Conservation (phyloP, 331 rosid genomes). For the Rhamnella rubrinervis region DNA sequence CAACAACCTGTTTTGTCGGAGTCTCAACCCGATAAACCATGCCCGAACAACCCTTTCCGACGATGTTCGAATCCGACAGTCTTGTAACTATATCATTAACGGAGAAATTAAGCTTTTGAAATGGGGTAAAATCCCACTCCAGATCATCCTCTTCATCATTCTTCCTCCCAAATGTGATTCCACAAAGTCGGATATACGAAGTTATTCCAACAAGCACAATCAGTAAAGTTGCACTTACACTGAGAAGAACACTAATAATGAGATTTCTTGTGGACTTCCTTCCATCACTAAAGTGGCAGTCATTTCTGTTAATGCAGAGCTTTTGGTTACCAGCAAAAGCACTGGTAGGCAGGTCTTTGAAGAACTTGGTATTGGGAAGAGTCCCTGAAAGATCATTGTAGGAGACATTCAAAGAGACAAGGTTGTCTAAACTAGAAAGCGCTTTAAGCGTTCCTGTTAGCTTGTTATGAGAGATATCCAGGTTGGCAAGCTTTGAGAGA, state of each 20-base stretch:
- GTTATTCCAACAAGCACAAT: constrained; percentile 54
- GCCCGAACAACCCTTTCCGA: constrained; percentile 90
- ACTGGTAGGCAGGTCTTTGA: constrained; percentile 59
- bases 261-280: constrained; percentile 49
- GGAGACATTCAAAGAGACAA: constrained; percentile 82
- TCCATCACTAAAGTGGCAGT: constrained; percentile 41
- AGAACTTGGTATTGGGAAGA: constrained; percentile 77
- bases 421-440: constrained; percentile 66
- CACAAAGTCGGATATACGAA: constrained; percentile 55
- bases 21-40: constrained; percentile 92
- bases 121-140: constrained; percentile 91
- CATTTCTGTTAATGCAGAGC: constrained; percentile 54
- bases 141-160: constrained; percentile 45
- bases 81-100: constrained; percentile 60
- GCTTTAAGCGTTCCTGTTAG: constrained; percentile 62
- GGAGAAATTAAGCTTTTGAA: constrained; percentile 81
- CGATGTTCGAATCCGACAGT: constrained; percentile 72
- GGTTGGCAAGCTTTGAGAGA: constrained; percentile 80
- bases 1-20: constrained; percentile 66
- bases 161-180: constrained; percentile 33
- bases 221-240: constrained; percentile 51
- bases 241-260: constrained; percentile 53
- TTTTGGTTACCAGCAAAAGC: constrained; percentile 67
- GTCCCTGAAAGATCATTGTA: constrained; percentile 73
- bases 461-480: constrained; percentile 84